Percentiles rank a stretch among this genome's conserved stretches.
Evolutionary conservation across 2,329 filamentous ascomycete species (phyloP).

Genomic region (Fusarium pilosicola): DNA sequence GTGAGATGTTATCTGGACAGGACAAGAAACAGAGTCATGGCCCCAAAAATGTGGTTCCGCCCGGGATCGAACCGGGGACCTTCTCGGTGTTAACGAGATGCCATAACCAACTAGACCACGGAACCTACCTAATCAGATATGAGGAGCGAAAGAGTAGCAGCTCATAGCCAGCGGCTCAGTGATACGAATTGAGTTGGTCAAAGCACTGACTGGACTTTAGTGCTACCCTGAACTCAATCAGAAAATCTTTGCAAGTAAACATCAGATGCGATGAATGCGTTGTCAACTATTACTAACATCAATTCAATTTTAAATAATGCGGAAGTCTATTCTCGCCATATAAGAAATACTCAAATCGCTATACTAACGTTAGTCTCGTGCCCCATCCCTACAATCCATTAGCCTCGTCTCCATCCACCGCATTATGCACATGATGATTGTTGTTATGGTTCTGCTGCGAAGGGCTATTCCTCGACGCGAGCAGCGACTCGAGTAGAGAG

Average conservation of each 20-base stretch:
- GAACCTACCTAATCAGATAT: constrained; percentile 22
- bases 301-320: not conserved
- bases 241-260: not conserved
- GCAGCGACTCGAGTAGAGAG: constrained; percentile 40
- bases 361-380: not conserved
- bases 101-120: constrained; percentile 49
- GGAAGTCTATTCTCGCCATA: constrained; percentile 14
- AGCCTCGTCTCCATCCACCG: constrained; percentile 20
- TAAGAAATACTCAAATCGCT: constrained; percentile 21
- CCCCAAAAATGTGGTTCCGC: constrained; percentile 42
- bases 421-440: constrained; percentile 28
- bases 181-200: not conserved
- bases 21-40: rapidly evolving
- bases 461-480: constrained; percentile 32
- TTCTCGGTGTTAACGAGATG: constrained; percentile 49
- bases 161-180: rapidly evolving
- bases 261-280: not conserved
- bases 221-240: not conserved
- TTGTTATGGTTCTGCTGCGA: constrained; percentile 17
- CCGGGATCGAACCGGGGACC: constrained; percentile 48
- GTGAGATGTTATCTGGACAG: no score
- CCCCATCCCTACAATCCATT: constrained; percentile 25
- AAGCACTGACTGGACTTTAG: not conserved
- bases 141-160: rapidly evolving
- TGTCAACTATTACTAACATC: not conserved